Evolutionary conservation across 768 basidiomycete species (phyloP), one percentile per base, ranked within the genome.

Genomic region (Suillus tomentosus): DNA sequence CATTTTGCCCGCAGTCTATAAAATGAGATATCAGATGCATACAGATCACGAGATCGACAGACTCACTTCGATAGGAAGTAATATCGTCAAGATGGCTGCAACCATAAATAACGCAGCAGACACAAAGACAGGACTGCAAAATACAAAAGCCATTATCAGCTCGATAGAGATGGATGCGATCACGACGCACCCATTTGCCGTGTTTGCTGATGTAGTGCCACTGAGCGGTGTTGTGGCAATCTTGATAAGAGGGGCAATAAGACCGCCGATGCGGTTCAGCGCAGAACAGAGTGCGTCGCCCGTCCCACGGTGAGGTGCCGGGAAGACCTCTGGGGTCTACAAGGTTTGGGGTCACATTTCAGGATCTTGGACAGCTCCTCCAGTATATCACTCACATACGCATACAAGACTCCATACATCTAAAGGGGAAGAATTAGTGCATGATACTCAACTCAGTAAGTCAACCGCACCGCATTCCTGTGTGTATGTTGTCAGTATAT

Each of bases 361-460:
- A 17, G 6, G n/a, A 42, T 19, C 24, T 58, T 42, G 13, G 17
- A 3, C 5, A 24, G 8, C 24, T 40, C 56, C 22, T 39, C 22
- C 22, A 57, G 37, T 15, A 15, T 17, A 57, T 40, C 56, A 57
- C 56, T 57, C 14, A 57, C 56, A 57, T 85, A 85, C 2, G 84
- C 84, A 61, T 81, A 87, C 15, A 85, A 74, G 11, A 84, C 78
- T 11, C 82, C 84, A 64, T 84, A 84, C 81, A 83, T 81, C 80
- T 74, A 40, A 27, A 58, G 17, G n/a, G 14, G 58, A 53, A 66
- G n/a, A 54, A 47, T 60, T 27, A 62, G 22, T 63, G 5, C 59
- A 48, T 31, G 42, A n/a, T 34, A 24, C 40, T 48, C 19, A 36
- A 62, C 42, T 11, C 27, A 14, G 39, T 36, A 48, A 40, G 6